These are phyloP conservation scores for Ambrosiella beaveri DNA, from an alignment of 2,329 filamentous ascomycete genomes.

Conservation along the genomic window DNA sequence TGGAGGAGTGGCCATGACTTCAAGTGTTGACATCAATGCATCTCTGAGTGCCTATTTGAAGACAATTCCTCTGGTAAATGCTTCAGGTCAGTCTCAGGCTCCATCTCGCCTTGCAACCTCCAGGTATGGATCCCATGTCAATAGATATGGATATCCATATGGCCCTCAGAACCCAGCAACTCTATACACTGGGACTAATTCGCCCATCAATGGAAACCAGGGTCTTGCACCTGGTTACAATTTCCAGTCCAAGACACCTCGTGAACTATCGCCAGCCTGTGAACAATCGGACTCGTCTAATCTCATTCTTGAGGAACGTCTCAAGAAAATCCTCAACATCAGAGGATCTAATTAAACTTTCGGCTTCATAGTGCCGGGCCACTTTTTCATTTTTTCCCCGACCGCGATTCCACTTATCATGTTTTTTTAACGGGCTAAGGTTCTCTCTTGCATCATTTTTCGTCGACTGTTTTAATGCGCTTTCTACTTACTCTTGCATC, in stretches of 20 bases:
- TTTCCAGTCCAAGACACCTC: neutral
- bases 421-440: neutral
- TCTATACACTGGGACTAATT: neutral
- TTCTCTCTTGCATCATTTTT: neutral
- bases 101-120: neutral
- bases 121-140: neutral
- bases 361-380: neutral
- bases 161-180: neutral
- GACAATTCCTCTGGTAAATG: slow-evolving; percentile 19
- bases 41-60: slow-evolving; percentile 28
- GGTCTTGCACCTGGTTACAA: slow-evolving; percentile 8
- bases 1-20: slow-evolving; percentile 29
- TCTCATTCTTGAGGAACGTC: slow-evolving; percentile 9
- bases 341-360: neutral
- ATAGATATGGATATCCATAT: neutral
- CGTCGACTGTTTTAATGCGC: neutral
- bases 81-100: neutral
- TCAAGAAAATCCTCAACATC: slow-evolving; percentile 11
- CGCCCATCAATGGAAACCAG: neutral
- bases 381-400: neutral
- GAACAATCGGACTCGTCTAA: neutral
- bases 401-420: neutral
- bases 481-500: slow-evolving; percentile 1
- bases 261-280: neutral
- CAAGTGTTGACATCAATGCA: neutral